Evolutionary conservation across 2,329 filamentous ascomycete species (phyloP).

Genomic region (Fusarium pilosicola): DNA sequence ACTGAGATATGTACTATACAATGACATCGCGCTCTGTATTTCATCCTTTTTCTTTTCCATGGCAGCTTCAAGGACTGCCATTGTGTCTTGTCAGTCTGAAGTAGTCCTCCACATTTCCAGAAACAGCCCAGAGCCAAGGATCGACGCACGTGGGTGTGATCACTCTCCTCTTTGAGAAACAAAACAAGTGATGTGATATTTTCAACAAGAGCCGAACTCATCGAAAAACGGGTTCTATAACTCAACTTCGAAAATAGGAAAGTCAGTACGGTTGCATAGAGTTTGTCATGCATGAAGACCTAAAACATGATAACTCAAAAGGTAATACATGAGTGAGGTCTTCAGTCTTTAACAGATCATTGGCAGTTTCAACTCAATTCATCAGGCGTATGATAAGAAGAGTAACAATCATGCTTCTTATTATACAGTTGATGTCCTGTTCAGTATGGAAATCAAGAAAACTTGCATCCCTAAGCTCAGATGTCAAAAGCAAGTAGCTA

Average conservation of each 20-base stretch:
- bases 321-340: neutral
- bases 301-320: neutral
- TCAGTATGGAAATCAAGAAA: neutral
- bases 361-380: neutral
- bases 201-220: neutral
- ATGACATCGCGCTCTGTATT: neutral
- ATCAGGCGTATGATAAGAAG: neutral
- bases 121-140: conserved; percentile 34
- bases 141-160: conserved; percentile 43
- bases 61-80: neutral
- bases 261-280: neutral
- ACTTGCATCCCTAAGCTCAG: neutral
- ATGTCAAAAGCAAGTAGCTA: neutral
- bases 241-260: neutral
- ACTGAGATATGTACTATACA: neutral
- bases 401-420: neutral
- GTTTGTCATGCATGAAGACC: neutral
- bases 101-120: neutral
- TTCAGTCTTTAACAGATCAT: neutral
- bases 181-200: neutral
- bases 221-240: neutral
- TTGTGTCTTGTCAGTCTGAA: neutral
- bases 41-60: neutral
- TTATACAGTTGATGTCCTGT: neutral
- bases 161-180: neutral